These are phyloP conservation scores for Camellia granthamiana DNA, from an alignment of 148 eudicot genomes.

Conservation along the genomic window DNA sequence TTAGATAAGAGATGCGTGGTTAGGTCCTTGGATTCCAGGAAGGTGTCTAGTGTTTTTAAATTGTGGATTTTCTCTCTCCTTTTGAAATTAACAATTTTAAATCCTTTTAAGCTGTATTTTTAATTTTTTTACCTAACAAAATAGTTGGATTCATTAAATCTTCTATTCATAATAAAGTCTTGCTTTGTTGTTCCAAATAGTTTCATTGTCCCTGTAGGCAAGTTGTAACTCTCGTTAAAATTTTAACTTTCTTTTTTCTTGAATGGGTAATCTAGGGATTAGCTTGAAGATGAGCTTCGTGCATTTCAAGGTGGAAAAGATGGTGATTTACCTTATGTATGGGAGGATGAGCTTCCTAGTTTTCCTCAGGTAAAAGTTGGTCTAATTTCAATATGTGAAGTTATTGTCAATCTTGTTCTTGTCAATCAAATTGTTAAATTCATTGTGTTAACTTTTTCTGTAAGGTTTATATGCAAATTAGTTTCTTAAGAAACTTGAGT, in stretches of 20 bases:
- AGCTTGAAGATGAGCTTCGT: conserved; percentile 98
- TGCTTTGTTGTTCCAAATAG: background rate
- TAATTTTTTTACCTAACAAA: background rate
- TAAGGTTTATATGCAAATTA: background rate
- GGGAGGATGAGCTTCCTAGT: conserved; percentile 84
- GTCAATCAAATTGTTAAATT: background rate
- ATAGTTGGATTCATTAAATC: background rate
- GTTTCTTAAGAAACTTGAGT: no score
- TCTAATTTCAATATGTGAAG: background rate
- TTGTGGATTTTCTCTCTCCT: conserved; percentile 3
- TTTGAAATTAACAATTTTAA: conserved; percentile 4
- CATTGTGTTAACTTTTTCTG: background rate
- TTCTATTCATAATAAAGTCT: background rate
- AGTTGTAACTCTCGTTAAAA: background rate
- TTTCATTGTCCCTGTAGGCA: conserved; percentile 11
- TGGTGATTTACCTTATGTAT: conserved; percentile 90
- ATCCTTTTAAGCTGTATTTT: background rate
- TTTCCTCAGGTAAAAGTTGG: conserved; percentile 77
- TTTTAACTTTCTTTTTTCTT: conserved; percentile 20
- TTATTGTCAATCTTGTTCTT: conserved; percentile 1
- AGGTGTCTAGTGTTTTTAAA: conserved; percentile 47
- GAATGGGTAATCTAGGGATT: conserved; percentile 60
- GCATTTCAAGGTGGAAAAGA: conserved; percentile 98
- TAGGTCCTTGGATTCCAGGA: conserved; percentile 99
- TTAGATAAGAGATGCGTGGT: conserved; percentile 93